These are phyloP conservation scores for Phytophthora podocarpi DNA, from an alignment of 352 stramenopile genomes.

Conservation along the genomic window DNA sequence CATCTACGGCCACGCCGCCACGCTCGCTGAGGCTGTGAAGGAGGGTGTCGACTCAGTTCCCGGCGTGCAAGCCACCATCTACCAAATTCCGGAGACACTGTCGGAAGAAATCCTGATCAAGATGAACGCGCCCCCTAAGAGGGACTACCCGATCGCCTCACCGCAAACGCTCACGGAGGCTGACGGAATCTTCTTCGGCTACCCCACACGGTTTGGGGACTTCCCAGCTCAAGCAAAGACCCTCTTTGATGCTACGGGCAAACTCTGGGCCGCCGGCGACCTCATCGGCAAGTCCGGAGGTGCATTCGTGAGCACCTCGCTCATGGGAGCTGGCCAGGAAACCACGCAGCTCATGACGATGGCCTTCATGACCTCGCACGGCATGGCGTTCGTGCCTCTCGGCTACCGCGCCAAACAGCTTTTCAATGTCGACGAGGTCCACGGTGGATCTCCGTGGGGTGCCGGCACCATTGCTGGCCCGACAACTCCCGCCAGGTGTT, in stretches of 20 bases:
- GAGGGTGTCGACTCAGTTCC: slow-evolving; percentile 10
- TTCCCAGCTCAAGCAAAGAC: slow-evolving; percentile 15
- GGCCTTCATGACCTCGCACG: slow-evolving; percentile 15
- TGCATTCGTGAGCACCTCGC: slow-evolving; percentile 15
- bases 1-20: slow-evolving; percentile 12
- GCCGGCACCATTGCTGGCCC: slow-evolving; percentile 5
- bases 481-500: slow-evolving; percentile 13
- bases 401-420: slow-evolving; percentile 17
- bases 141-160: slow-evolving; percentile 9
- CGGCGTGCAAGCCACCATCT: slow-evolving; percentile 12
- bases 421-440: slow-evolving; percentile 14
- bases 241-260: slow-evolving; percentile 12
- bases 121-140: slow-evolving; percentile 15
- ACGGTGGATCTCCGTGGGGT: slow-evolving; percentile 19
- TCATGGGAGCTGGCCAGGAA: slow-evolving; percentile 9
- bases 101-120: slow-evolving; percentile 17
- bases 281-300: slow-evolving; percentile 15
- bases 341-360: slow-evolving; percentile 11
- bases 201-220: slow-evolving; percentile 9
- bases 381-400: too few species aligned
- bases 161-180: slow-evolving; percentile 16
- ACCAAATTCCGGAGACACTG: slow-evolving; percentile 14
- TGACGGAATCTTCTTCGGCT: slow-evolving; percentile 20
- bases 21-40: slow-evolving; percentile 13
- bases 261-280: slow-evolving; percentile 1